Conservation (phyloP, 2,329 filamentous ascomycete genomes). For the Neofusicoccum kwambonambiense region DNA sequence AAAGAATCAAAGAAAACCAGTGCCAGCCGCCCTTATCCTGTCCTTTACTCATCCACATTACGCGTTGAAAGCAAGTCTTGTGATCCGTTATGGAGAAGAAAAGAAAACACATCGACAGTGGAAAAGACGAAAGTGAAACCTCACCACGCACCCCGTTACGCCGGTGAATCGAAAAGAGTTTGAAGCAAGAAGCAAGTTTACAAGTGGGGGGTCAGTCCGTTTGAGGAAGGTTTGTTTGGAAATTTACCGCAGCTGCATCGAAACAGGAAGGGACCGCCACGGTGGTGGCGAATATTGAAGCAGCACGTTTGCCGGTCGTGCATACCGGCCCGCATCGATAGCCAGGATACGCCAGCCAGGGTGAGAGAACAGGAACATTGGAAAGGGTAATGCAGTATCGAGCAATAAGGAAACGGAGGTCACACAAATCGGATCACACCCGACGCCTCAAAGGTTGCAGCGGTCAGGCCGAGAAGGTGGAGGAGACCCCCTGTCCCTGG, state of each 20-base stretch:
- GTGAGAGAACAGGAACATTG: neutral
- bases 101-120: neutral
- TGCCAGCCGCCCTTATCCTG: neutral
- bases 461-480: conserved; percentile 1
- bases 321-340: conserved; percentile 7
- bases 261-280: neutral
- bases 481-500: conserved; percentile 4
- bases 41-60: conserved; percentile 14
- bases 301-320: conserved; percentile 10
- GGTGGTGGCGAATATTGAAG: neutral
- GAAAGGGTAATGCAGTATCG: neutral
- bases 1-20: neutral
- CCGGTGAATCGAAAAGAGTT: neutral
- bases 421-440: conserved; percentile 15
- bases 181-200: conserved; percentile 11
- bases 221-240: neutral
- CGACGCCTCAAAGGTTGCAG: conserved; percentile 6
- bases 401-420: conserved; percentile 3
- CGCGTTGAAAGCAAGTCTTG: conserved; percentile 1
- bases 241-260: neutral
- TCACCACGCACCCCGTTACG: neutral
- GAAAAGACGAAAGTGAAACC: neutral
- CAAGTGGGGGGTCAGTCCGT: neutral
- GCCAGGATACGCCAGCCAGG: conserved; percentile 4
- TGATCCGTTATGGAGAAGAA: neutral